Evolutionary conservation across 1,139 yeast species (phyloP).

Genomic region (Taphrina betulina): DNA sequence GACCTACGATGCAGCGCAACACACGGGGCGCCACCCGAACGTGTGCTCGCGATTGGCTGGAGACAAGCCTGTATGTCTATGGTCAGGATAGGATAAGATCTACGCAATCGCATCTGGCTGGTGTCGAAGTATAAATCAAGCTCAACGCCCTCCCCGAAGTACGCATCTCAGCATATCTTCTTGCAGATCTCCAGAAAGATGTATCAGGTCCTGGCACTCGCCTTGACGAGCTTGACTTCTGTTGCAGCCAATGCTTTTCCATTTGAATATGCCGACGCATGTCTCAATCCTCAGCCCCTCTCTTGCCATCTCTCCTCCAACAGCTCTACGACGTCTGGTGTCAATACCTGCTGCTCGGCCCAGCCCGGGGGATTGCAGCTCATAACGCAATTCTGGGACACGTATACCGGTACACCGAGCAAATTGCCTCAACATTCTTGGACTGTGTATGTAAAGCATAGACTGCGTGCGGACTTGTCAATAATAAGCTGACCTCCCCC

Average conservation of each 20-base stretch:
- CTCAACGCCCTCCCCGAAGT: too few relatives aligned
- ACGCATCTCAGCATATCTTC: too few relatives aligned
- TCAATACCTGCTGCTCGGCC: conserved; percentile 2
- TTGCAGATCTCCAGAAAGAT: too few relatives aligned
- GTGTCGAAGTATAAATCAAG: too few relatives aligned
- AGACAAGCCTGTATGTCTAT: too few relatives aligned
- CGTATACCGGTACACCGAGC: conserved; percentile 4
- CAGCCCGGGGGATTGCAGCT: conserved; percentile 7
- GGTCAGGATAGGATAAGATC: too few relatives aligned
- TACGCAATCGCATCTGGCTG: too few relatives aligned
- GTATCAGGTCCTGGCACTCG: too few relatives aligned
- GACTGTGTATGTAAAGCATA: conserved; percentile 3
- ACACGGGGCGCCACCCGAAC: too few relatives aligned
- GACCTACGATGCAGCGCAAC: too few relatives aligned
- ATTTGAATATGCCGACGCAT: neutral
- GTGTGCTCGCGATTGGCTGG: too few relatives aligned
- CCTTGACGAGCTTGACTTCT: neutral
- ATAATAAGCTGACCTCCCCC: neutral
- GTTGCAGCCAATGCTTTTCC: neutral
- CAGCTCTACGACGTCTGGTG: neutral
- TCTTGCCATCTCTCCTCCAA: conserved; percentile 2
- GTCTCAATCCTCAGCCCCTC: conserved; percentile 3
- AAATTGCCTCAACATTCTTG: neutral
- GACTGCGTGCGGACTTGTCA: too few relatives aligned
- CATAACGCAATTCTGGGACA: conserved; percentile 10